Conservation (phyloP, 192 early-diverging fungal genomes). For the Backusella westeae region DNA sequence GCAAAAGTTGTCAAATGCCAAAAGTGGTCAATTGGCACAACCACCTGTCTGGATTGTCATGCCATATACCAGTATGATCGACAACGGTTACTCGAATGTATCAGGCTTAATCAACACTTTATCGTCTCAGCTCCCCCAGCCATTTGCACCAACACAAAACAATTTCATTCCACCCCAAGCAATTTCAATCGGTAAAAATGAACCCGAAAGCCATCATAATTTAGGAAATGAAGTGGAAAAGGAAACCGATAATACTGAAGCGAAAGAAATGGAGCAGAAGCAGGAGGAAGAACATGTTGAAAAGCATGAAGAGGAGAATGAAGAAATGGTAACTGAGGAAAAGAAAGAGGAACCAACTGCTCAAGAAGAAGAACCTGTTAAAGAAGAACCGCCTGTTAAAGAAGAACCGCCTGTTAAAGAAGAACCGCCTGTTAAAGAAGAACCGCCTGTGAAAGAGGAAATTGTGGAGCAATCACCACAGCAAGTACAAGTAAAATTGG, state of each 20-base stretch:
- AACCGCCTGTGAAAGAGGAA: not conserved
- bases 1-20: too few relatives aligned
- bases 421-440: not conserved
- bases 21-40: not conserved
- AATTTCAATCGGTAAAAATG: not conserved
- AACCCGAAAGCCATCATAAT: not conserved
- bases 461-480: not conserved
- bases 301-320: not conserved
- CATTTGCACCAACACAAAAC: not conserved
- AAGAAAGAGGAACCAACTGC: too few relatives aligned
- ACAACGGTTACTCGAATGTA: not conserved
- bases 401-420: not conserved
- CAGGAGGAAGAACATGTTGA: too few relatives aligned
- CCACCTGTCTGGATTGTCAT: conserved; percentile 20
- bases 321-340: not conserved
- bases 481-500: too few relatives aligned
- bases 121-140: not conserved
- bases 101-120: not conserved
- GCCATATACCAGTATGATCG: conserved; percentile 14
- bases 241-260: too few relatives aligned
- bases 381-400: not conserved
- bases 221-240: too few relatives aligned
- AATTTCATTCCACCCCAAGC: not conserved
- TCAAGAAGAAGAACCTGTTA: too few relatives aligned
- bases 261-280: too few relatives aligned